These are phyloP conservation scores for Thalassiosira hispida DNA, from an alignment of 352 stramenopile genomes.

Conservation along the genomic window DNA sequence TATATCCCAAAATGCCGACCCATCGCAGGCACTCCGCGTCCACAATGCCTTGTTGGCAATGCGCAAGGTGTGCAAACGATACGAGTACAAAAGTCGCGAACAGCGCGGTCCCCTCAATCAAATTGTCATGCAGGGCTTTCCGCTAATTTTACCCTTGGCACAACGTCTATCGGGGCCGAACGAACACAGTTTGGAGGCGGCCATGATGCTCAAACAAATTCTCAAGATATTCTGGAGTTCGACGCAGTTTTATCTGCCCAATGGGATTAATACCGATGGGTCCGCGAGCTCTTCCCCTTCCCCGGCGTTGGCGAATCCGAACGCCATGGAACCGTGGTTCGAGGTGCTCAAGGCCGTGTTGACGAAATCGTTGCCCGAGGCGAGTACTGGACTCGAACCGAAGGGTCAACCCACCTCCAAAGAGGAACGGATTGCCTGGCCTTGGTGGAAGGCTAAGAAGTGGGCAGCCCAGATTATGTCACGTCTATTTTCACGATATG, in stretches of 20 bases:
- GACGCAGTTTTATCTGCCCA: slow-evolving; percentile 93
- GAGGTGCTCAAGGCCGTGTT: slow-evolving; percentile 89
- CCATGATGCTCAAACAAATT: slow-evolving; percentile 93
- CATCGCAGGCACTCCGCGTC: slow-evolving; percentile 67
- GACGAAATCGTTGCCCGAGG: slow-evolving; percentile 91
- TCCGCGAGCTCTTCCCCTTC: slow-evolving; percentile 34
- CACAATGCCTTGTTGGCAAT: slow-evolving; percentile 93
- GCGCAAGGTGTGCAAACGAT: slow-evolving; percentile 96
- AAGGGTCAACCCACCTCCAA: slow-evolving; percentile 89
- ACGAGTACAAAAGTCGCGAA: slow-evolving; percentile 96
- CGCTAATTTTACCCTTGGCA: slow-evolving; percentile 92
- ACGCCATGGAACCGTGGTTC: slow-evolving; percentile 93
- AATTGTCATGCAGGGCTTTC: slow-evolving; percentile 92
- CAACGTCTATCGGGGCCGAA: slow-evolving; percentile 82
- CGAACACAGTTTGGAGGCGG: slow-evolving; percentile 90
- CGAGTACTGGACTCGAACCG: slow-evolving; percentile 78
- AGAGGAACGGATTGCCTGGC: slow-evolving; percentile 92
- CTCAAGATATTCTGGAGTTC: slow-evolving; percentile 98
- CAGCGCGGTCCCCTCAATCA: slow-evolving; percentile 90
- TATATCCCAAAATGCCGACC: slow-evolving; percentile 78
- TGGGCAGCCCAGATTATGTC: slow-evolving; percentile 96
- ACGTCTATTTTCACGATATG: slow-evolving; percentile 96
- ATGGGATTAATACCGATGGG: slow-evolving; percentile 55
- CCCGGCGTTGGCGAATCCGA: slow-evolving; percentile 84
- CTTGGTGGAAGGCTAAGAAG: slow-evolving; percentile 99